phyloP scores from a whole-genome alignment of 2,329 filamentous ascomycete genomes.

The Neopestalotiopsis sp. region DNA sequence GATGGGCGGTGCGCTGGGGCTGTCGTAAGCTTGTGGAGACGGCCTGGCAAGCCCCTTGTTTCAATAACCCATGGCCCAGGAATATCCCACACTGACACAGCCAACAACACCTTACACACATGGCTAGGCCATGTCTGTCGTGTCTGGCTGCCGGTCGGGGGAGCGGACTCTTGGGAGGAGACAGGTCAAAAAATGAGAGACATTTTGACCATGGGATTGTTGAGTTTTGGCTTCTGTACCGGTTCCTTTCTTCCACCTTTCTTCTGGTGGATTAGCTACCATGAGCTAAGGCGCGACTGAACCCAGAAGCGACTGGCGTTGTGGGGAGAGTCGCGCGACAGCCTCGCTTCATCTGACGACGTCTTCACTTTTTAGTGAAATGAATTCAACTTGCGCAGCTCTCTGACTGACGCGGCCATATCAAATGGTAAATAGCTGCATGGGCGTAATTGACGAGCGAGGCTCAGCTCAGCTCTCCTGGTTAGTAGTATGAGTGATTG shows the following conservation, averaged over 20 bases:
- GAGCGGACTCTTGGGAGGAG: neutral
- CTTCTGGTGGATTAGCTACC: slow-evolving; percentile 8
- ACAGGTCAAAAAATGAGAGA: no score
- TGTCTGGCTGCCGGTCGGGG: neutral
- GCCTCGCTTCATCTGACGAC: slow-evolving; percentile 16
- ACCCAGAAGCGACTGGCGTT: neutral
- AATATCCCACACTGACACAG: slow-evolving; percentile 11
- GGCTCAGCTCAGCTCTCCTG: neutral
- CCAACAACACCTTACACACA: neutral
- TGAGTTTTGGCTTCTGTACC: neutral
- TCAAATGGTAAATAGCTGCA: neutral
- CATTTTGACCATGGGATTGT: no score
- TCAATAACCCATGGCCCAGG: neutral
- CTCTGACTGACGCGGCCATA: slow-evolving; percentile 8
- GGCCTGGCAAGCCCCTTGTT: slow-evolving; percentile 3
- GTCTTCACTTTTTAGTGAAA: slow-evolving; percentile 1
- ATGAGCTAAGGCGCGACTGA: neutral
- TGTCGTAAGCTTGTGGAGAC: slow-evolving; percentile 16
- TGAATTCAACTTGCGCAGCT: neutral
- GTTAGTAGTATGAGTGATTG: neutral
- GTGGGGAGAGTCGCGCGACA: slow-evolving; percentile 8
- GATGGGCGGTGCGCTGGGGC: slow-evolving; percentile 5
- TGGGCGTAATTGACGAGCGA: neutral
- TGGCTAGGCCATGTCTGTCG: neutral
- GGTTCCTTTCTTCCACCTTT: neutral